A percentile compares a stretch with the other conserved stretches of the same genome.
Conservation (phyloP, 2,329 filamentous ascomycete genomes). For the Fusarium sterilihyphosum region DNA sequence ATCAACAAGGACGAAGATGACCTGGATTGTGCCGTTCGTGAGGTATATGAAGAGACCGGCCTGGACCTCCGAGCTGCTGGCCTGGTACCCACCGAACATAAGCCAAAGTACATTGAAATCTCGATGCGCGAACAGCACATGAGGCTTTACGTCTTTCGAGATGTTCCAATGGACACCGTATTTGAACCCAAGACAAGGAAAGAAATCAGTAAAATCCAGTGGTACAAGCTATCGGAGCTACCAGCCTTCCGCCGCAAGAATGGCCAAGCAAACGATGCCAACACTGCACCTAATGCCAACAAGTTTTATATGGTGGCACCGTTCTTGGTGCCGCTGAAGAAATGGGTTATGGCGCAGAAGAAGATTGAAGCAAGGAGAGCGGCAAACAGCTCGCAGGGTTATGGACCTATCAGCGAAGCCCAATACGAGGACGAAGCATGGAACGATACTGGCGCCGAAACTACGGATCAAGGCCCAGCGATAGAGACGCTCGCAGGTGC, state of each 20-base stretch:
- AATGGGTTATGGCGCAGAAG: constrained; percentile 89
- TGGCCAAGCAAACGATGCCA: constrained; percentile 63
- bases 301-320: constrained; percentile 99
- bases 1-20: constrained; percentile 98
- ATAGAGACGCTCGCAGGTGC: constrained; percentile 62
- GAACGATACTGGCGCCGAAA: constrained; percentile 49
- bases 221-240: constrained; percentile 91
- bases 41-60: constrained; percentile 96
- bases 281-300: constrained; percentile 71
- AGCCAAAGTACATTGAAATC: constrained; percentile 85
- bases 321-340: constrained; percentile 85
- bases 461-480: constrained; percentile 48
- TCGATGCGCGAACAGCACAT: constrained; percentile 94
- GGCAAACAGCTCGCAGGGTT: constrained; percentile 52
- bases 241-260: constrained; percentile 82
- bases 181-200: constrained; percentile 94
- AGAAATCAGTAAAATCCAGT: constrained; percentile 96
- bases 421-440: constrained; percentile 71
- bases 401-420: constrained; percentile 62
- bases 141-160: constrained; percentile 89
- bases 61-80: constrained; percentile 82
- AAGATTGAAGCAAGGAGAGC: constrained; percentile 70
- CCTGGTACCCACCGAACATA: constrained; percentile 75
- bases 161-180: constrained; percentile 84
- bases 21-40: constrained; percentile 89